Conservation (phyloP, 1,139 yeast genomes). For the Wickerhamomyces sp. region DNA sequence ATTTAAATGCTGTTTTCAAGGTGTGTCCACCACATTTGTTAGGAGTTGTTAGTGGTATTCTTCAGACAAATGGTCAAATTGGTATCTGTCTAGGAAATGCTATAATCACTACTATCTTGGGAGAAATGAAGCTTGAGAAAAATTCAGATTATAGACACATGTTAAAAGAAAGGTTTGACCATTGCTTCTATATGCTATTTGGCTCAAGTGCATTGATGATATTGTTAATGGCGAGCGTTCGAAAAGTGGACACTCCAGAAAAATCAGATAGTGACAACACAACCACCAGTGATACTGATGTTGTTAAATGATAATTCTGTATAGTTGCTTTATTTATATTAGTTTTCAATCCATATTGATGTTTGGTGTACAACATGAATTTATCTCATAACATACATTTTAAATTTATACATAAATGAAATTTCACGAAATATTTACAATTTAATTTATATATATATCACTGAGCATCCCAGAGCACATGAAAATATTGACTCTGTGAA, state of each 20-base stretch:
- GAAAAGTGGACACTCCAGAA: neutral
- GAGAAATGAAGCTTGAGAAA: slow-evolving; percentile 3
- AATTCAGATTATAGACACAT: neutral
- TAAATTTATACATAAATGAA: too few relatives aligned
- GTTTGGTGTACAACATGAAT: too few relatives aligned
- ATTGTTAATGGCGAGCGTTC: neutral
- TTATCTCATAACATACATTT: too few relatives aligned
- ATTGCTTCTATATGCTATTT: neutral
- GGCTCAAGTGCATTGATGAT: neutral
- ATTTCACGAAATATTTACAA: too few relatives aligned
- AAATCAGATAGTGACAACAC: too few relatives aligned
- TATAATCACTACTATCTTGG: slow-evolving; percentile 13
- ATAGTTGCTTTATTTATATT: too few relatives aligned
- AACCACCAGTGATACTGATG: too few relatives aligned
- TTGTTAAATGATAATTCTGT: too few relatives aligned
- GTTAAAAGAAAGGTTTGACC: neutral
- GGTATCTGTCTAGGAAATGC: slow-evolving; percentile 19
- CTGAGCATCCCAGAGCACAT: too few relatives aligned
- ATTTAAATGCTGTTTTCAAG: slow-evolving; percentile 22
- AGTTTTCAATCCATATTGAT: too few relatives aligned
- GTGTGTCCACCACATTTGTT: slow-evolving; percentile 30
- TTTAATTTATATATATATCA: too few relatives aligned
- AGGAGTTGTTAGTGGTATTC: slow-evolving; percentile 30
- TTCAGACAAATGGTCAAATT: slow-evolving; percentile 27
- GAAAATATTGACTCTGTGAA: too few relatives aligned